phyloP scores from a whole-genome alignment of 1,284 basidiomycete genomes.

The Cronartium ribicola region DNA sequence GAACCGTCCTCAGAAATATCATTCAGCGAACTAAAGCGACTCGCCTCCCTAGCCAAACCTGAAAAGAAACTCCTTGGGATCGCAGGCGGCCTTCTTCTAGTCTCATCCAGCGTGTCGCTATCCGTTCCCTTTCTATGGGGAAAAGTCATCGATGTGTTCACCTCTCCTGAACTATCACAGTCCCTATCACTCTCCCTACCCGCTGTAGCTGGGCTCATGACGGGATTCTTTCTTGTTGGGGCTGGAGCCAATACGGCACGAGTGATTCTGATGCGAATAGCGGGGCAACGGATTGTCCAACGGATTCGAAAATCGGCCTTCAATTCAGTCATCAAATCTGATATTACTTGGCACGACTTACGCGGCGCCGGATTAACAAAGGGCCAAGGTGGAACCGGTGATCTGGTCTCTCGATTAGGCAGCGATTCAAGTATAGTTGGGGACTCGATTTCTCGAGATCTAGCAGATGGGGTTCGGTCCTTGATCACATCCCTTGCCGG shows the following conservation, averaged over 20 bases:
- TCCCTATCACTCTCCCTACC: constrained; percentile 62
- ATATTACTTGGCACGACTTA: constrained; percentile 49
- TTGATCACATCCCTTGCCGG: constrained; percentile 84
- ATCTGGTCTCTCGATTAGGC: constrained; percentile 84
- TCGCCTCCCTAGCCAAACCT: constrained; percentile 49
- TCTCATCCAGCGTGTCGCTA: constrained; percentile 68
- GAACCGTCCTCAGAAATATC: background rate
- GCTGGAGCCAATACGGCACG: constrained; percentile 82
- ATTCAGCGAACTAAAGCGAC: constrained; percentile 41
- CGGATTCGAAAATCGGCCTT: constrained; percentile 59
- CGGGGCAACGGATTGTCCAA: constrained; percentile 87
- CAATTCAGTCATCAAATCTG: constrained; percentile 24
- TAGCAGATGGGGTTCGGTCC: constrained; percentile 79
- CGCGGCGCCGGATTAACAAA: constrained; percentile 17
- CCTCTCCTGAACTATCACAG: constrained; percentile 58
- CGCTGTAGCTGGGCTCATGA: constrained; percentile 70
- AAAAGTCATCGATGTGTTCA: constrained; percentile 86
- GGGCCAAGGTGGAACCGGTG: constrained; percentile 87
- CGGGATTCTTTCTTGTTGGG: constrained; percentile 78
- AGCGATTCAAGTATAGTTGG: constrained; percentile 92
- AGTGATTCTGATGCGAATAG: constrained; percentile 79
- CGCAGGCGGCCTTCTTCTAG: constrained; percentile 48
- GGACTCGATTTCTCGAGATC: constrained; percentile 84
- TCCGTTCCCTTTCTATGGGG: constrained; percentile 85
- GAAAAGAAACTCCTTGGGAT: constrained; percentile 48